Evolutionary conservation across 805 yeast species (phyloP), one percentile per base, ranked within the genome.

Genomic region (Metschnikowia sp.): DNA sequence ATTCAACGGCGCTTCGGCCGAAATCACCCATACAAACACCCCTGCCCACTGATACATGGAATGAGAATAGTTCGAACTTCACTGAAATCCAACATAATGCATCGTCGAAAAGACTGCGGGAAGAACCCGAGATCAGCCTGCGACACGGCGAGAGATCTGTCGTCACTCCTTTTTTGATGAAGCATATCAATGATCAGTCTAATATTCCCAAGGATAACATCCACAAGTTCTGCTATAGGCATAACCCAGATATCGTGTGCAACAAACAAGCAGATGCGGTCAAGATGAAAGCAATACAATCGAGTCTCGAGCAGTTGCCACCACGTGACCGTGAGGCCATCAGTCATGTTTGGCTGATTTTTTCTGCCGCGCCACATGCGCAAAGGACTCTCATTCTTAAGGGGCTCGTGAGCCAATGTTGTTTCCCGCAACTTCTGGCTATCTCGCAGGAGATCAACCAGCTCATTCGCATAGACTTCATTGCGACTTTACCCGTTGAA

Each of bases 391-490:
- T 92, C 38, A 87, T 92, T 1, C 68, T 94, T 42, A 86, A 86
- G 61, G 97, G 98, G 1, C 68, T 94, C 32, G 69, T 94, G 38
- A 75, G 88, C 4, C 96, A 89, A 63, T 89, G 98, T 65, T 94
- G 99, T 59, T 91, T 89, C 69, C 97, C 98, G 1, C 97, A 91
- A 61, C 74, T 94, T 18, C 88, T 96, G n/a, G 82, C 83, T 50
- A 80, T 92, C 4, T 80, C 95, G 1, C 83, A 86, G 54, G 92
- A 89, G 60, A 86, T 94, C 18, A 78, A 84, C 32, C 77, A 81
- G 36, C 72, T 94, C 59, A 86, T 94, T 50, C 83, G 91, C 55
- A 88, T 94, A 51, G 99, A 94, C 68, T 92, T 90, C 61, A 81
- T 94, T 32, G 74, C 86, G 36, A 83, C 90, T 7, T 74, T 94